phyloP scores from a whole-genome alignment of 495 filamentous ascomycete genomes.

The Daldinia grandis region DNA sequence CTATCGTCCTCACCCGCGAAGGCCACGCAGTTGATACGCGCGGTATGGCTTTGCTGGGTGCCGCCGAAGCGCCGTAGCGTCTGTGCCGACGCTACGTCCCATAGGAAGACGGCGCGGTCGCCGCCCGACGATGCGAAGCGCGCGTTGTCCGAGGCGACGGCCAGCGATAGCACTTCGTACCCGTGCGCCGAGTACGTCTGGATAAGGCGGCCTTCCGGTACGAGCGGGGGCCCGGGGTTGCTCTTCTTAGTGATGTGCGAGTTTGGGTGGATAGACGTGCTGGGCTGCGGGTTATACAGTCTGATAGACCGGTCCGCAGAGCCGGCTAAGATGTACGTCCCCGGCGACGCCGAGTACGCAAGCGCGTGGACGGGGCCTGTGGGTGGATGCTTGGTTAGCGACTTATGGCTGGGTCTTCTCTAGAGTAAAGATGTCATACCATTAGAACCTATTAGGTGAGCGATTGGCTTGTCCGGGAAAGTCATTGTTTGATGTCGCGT shows the following conservation, averaged over 20 bases:
- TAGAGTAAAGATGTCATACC: constrained; percentile 33
- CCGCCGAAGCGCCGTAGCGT: constrained; percentile 77
- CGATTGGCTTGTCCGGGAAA: constrained; percentile 54
- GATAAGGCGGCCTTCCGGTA: constrained; percentile 64
- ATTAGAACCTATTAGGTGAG: constrained; percentile 57
- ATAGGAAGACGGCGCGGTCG: constrained; percentile 88
- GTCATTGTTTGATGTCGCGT: constrained; percentile 39
- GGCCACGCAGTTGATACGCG: constrained; percentile 75
- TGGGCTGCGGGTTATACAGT: constrained; percentile 73
- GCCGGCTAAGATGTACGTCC: constrained; percentile 85
- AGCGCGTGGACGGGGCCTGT: constrained; percentile 77
- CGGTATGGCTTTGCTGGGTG: constrained; percentile 65
- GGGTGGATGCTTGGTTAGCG: constrained; percentile 12
- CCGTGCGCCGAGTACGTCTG: constrained; percentile 90
- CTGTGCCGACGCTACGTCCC: constrained; percentile 84
- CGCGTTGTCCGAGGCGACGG: constrained; percentile 78
- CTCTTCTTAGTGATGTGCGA: constrained; percentile 46
- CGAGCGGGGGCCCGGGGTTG: constrained; percentile 7
- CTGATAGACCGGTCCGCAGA: constrained; percentile 84
- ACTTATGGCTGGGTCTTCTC: not conserved
- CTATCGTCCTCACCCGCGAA: constrained; percentile 77
- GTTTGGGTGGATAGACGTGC: constrained; percentile 49
- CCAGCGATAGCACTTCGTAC: constrained; percentile 85
- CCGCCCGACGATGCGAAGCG: constrained; percentile 84
- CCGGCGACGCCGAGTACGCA: constrained; percentile 71